These are phyloP conservation scores for Lanmaoa rubissima DNA, from an alignment of 768 basidiomycete genomes.

Conservation along the genomic window DNA sequence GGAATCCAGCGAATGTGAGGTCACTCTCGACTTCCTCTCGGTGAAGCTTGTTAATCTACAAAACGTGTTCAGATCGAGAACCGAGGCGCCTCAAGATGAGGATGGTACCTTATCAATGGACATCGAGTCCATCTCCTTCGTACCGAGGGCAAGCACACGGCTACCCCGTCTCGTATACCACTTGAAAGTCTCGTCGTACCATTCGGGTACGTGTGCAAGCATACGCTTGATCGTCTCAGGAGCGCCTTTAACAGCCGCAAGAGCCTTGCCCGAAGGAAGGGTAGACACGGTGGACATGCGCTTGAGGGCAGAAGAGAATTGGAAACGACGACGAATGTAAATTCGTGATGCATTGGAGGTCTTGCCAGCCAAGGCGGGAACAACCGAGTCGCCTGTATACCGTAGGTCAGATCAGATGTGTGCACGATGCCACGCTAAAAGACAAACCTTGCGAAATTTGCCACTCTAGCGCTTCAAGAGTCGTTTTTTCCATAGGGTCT, in stretches of 20 bases:
- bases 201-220: conserved; percentile 67
- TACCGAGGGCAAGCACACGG: conserved; percentile 88
- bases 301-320: conserved; percentile 96
- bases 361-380: conserved; percentile 45
- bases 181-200: conserved; percentile 94
- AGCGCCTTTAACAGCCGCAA: conserved; percentile 90
- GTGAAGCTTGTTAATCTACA: conserved; percentile 83
- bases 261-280: conserved; percentile 55
- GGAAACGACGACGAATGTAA: conserved; percentile 86
- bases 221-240: conserved; percentile 95
- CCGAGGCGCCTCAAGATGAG: background rate
- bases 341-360: conserved; percentile 61
- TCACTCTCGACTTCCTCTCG: conserved; percentile 77
- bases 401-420: background rate
- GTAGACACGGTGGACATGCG: conserved; percentile 92
- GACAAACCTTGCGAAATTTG: conserved; percentile 62
- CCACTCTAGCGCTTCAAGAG: conserved; percentile 90
- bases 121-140: conserved; percentile 77
- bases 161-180: conserved; percentile 92
- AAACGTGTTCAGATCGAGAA: background rate
- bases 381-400: conserved; percentile 58
- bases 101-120: conserved; percentile 65
- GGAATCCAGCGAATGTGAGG: conserved; percentile 88
- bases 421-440: background rate
- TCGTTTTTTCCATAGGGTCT: conserved; percentile 99